Evolutionary conservation across 441 rosid genomes (phyloP), one percentile per base, ranked within the genome.

Genomic region (Viola pubescens): DNA sequence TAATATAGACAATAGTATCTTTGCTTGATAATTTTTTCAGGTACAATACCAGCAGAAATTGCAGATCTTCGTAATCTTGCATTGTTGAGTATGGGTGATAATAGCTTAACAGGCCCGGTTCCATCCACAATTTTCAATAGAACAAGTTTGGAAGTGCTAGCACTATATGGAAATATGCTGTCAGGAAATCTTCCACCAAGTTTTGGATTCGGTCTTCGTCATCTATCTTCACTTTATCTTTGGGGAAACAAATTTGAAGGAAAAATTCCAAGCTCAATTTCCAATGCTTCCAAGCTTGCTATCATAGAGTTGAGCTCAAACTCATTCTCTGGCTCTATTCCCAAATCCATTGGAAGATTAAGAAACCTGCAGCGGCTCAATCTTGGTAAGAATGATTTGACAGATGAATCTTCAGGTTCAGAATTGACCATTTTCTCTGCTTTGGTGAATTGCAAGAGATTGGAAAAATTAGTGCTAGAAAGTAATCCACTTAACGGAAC

Each of bases 211-310:
- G 3, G 11, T 1, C 65, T 54, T 42, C 61, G 55, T 3, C 41
- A 52, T 38, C 59, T 64, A n/a, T 9, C 48, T 38, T 4, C 0
- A 0, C 14, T 64, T 55, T 0, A 4, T 5, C 3, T 60, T 0
- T 9, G 11, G 0, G 9, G 7, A 0, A 70, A 64, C 34, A 5
- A 54, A 10, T 13, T 64, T 0, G 37, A 4, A 12, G 63, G 66
- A 9, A 16, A 10, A 16, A 9, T 64, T n/a, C 73, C 61, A 3
- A 7, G 43, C 3, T 70, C 63, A 38, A 34, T 61, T 26, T 48
- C 66, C 19, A 66, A 71, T 61, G 67, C 67, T 48, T 65, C 75
- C 3, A 56, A 48, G 58, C 64, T 71, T 42, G 14, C 9, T 41
- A 4, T 11, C 34, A 4, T 62, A 34, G 61, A 61, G 4, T 14